Evolutionary conservation across 176 grass and related monocot species (phyloP), one percentile per base, ranked within the genome.

Genomic region (Typha latifolia): DNA sequence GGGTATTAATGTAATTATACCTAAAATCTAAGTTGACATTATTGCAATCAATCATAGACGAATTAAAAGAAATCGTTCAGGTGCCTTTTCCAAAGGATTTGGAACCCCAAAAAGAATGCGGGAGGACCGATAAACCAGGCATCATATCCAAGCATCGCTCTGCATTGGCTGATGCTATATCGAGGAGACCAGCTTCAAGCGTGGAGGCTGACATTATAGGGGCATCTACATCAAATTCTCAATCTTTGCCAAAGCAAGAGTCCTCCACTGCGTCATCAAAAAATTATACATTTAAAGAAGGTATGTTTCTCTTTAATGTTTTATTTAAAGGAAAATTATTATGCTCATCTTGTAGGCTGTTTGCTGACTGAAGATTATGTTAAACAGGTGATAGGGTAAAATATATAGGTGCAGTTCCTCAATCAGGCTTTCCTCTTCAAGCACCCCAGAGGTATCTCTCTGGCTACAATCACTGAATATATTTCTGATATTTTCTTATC

Each of bases 121-220:
- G 47, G 67, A 93, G 77, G 78, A 31, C 50, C 51, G 94, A 91
- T 69, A 91, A 79, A 53, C 12, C 68, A 32, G 59, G 15, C 64
- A 20, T 62, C 13, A 69, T 90, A 78, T 86, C 82, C 82, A 99
- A 99, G 77, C 78, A 86, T 66, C 88, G 81, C 32, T 49, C 79
- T 68, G 74, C 81, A 48, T 62, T 89, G 71, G 76, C 66, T 64
- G 94, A 99, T 29, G 51, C 78, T 23, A 51, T 91, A 64, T 88
- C 89, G 69, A 67, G 81, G 70, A 87, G 84, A 68, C 85, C 89
- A 74, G 69, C 94, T 72, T 89, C 88, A 15, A 87, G 94, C 85
- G 89, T 99, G 64, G 87, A 99, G 47, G 85, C 89, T 76, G 95
- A 99, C 74, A 94, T 99, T 79, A 79, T 94, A 56, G 95, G 89